Base-by-base conservation (phyloP, 306 rosid genomes). In the Sicyos edulis region DNA sequence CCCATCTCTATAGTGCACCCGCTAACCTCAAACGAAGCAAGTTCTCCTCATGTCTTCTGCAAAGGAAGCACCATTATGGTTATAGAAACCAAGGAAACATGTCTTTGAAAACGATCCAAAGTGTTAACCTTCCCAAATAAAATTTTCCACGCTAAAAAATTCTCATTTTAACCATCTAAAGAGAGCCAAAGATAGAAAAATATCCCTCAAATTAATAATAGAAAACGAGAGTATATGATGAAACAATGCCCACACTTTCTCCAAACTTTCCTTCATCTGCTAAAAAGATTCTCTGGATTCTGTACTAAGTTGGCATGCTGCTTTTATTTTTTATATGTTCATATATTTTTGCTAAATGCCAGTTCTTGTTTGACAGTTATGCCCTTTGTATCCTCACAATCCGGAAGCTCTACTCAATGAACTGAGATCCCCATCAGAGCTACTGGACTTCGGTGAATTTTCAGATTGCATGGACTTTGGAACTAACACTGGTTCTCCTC, bases 361-460 rank as follows among this genome's bases (percentile, higher is more conserved):
- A 70, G 11, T 67, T 77, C 50, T 72, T 81, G 69, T 53, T 70
- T 81, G 74, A 74, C 88, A 93, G 99, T 57, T 93, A 80, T 93
- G 96, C 82, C 99, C 99, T 76, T 58, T 91, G 84, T 93, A 93
- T 85, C 99, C 99, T 0, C 97, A 93, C 89, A 87, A 93, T 81
- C 99, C 99, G 12, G 89, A 91, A 83, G 89, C 88, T 58, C 82
- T 88, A 58, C 74, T 93, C 77, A 93, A 91, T 78, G 97, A 91
- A 82, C 83, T 93, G 85, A 85, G 99, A 80, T 93, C 99, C 74
- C 99, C 99, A 16, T 88, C 97, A 61, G 99, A 93, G 85, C 88
- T 91, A 70, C 97, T 93, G 71, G 96, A 93, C 83, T 91, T 93
- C 75, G 99, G 99, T 77, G 97, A 93, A 62, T 90, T 93, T 82